Evolutionary conservation across 83 land plant genomes (phyloP), one percentile per base, ranked within the genome.

Genomic region (Thuja plicata): DNA sequence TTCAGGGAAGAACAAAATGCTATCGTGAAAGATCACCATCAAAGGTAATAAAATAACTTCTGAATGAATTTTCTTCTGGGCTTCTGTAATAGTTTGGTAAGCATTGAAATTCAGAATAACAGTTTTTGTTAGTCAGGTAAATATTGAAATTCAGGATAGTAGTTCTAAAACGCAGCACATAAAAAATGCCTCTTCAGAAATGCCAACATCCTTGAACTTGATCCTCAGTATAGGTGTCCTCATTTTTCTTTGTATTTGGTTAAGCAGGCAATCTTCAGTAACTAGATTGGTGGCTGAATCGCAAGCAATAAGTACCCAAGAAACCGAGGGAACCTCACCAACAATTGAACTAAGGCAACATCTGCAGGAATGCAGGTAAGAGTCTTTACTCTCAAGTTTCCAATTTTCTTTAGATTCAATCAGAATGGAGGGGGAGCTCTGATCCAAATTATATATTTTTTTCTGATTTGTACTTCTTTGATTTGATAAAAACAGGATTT

Each of bases 211-310:
- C 55, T 52, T 52, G 55, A 52, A 52, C 16, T 52, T 52, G 55
- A 52, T 13, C 55, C 13, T 52, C 55, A 12, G 55, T 52, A 52
- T 52, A 52, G 17, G 0, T 54, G 3, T 54, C 3, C 19, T 66
- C 30, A 66, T 66, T 66, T 60, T 62, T 62, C n/a, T 24, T 66
- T 66, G 30, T 66, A 66, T 76, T 76, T 34, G 38, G 79, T 76
- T 35, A 76, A 76, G 38, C 79, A 76, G 79, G 38, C 79, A 76
- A 76, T 76, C 79, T 76, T 76, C 79, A 76, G 79, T 35, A 76
- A 32, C 38, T 76, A 76, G 1, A 3, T 11, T 76, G 38, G 35
- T 4, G 35, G 79, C 12, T 34, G 79, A 76, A 76, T 73, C 77
- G 3, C 79, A 32, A 76, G 79, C 79, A 35, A 34, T 35, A 32